These are phyloP conservation scores for Protea cynaroides DNA, from an alignment of 164 flowering plant genomes.

Conservation along the genomic window DNA sequence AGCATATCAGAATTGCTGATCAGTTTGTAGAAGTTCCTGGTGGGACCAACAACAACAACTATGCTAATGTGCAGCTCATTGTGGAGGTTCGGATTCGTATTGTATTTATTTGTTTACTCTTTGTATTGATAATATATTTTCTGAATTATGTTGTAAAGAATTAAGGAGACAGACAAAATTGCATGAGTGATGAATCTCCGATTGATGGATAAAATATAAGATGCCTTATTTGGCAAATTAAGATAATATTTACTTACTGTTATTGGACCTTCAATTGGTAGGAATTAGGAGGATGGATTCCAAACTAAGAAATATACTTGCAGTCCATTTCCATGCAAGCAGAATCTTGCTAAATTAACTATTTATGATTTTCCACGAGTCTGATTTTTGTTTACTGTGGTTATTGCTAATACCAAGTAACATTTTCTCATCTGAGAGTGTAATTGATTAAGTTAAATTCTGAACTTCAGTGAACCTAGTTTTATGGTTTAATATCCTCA, in stretches of 20 bases:
- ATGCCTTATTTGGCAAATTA: not conserved
- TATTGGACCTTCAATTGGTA: not conserved
- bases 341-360: not conserved
- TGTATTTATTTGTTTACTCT: not conserved
- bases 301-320: not conserved
- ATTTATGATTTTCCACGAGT: not conserved
- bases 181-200: not conserved
- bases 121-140: not conserved
- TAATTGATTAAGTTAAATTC: too few species aligned
- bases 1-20: constrained; percentile 97
- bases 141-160: not conserved
- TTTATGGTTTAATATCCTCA: constrained; percentile 6
- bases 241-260: not conserved
- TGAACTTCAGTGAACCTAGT: not conserved
- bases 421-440: too few species aligned
- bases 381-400: too few species aligned
- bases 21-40: constrained; percentile 99
- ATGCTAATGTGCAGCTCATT: constrained; percentile 99
- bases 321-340: not conserved
- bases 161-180: not conserved
- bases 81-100: constrained; percentile 63
- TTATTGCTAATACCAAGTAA: too few species aligned
- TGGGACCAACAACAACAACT: constrained; percentile 97
- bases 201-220: not conserved
- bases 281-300: not conserved